phyloP scores from a whole-genome alignment of 352 stramenopile species.

The Paralagenidium karlingii region DNA sequence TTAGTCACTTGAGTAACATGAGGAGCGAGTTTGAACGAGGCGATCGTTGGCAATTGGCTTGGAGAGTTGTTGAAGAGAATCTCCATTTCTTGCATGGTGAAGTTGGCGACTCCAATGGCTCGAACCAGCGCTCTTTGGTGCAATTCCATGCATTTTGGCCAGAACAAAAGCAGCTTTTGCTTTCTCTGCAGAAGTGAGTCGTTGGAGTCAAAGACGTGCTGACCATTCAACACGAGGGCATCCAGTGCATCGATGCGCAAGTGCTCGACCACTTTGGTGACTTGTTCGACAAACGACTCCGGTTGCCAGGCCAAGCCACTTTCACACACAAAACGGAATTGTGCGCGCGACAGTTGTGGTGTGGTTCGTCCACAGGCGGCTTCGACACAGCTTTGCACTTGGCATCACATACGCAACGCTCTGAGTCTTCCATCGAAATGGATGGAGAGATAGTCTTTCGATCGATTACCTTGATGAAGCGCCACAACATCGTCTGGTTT shows the following conservation, averaged over 20 bases:
- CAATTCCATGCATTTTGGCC: constrained; percentile 23
- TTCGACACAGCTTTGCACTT: constrained; percentile 15
- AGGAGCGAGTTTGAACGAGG: constrained; percentile 6
- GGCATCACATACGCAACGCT: no score
- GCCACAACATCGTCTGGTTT: constrained; percentile 12
- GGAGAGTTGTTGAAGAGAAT: constrained; percentile 26
- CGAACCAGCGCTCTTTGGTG: constrained; percentile 17
- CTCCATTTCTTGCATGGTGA: constrained; percentile 38
- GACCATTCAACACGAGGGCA: constrained; percentile 22
- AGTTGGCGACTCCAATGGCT: constrained; percentile 28
- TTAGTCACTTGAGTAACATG: no score
- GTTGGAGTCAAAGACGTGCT: constrained; percentile 6
- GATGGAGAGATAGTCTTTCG: no score
- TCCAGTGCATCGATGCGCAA: constrained; percentile 25
- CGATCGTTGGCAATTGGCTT: constrained; percentile 8
- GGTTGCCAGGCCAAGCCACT: constrained; percentile 10
- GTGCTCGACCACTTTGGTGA: constrained; percentile 15
- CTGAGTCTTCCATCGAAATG: no score
- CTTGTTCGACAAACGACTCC: constrained; percentile 7
- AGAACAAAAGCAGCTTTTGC: constrained; percentile 22
- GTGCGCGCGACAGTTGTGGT: constrained; percentile 10
- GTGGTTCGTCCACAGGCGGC: constrained; percentile 12
- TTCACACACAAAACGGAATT: constrained; percentile 14
- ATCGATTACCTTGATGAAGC: no score
- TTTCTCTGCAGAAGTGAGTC: constrained; percentile 18